phyloP scores from a whole-genome alignment of 129 eudicot species.

The Flaveria trinervia region DNA sequence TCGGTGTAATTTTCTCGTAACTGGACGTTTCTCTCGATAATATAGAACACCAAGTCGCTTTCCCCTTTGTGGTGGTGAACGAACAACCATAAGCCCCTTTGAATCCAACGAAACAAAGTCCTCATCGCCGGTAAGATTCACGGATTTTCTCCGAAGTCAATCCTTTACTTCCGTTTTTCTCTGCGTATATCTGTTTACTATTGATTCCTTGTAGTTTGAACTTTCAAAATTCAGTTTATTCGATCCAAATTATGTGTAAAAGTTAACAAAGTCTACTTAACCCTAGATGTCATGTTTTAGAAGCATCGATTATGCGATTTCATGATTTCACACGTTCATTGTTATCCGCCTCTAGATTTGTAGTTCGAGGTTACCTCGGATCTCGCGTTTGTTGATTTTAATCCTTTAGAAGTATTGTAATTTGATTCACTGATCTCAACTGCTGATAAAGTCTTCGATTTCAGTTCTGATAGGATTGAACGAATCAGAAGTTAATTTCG shows the following conservation, averaged over 20 bases:
- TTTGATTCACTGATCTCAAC: background rate
- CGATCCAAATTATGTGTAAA: background rate
- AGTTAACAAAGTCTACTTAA: background rate
- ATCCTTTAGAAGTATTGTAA: background rate
- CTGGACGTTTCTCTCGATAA: no score
- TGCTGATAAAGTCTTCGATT: constrained; percentile 8
- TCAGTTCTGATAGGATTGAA: background rate
- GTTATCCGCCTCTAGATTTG: constrained; percentile 18
- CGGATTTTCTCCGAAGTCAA: background rate
- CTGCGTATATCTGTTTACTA: background rate
- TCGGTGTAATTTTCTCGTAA: no score
- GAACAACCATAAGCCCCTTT: constrained; percentile 14
- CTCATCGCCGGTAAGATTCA: constrained; percentile 25
- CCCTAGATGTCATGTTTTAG: constrained; percentile 14
- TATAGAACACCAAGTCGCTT: constrained; percentile 10
- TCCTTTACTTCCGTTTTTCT: background rate
- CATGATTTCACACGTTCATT: background rate
- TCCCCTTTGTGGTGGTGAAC: constrained; percentile 11
- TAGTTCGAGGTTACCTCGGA: constrained; percentile 20
- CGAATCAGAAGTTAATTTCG: background rate
- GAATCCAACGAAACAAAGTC: constrained; percentile 30
- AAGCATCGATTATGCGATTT: background rate
- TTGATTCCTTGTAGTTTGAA: background rate
- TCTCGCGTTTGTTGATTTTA: constrained; percentile 20
- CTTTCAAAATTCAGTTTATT: background rate